Evolutionary conservation across 2,329 filamentous ascomycete genomes (phyloP).

Genomic region (Phialophora expanda): DNA sequence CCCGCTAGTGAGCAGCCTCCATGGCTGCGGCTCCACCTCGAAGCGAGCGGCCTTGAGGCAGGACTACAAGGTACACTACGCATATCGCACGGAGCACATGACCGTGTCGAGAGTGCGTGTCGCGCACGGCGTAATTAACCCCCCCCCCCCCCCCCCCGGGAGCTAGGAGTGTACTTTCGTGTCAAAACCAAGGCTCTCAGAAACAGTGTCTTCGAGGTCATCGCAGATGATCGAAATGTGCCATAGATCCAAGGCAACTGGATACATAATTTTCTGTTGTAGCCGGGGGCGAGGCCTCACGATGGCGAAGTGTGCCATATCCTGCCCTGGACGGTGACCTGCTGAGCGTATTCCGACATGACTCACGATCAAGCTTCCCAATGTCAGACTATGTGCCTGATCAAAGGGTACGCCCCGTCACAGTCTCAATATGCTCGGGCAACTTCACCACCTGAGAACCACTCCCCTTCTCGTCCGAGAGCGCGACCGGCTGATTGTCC

Average conservation of each 20-base stretch:
- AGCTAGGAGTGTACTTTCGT: background rate
- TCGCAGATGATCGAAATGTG: background rate
- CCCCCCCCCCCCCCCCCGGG: too few relatives aligned
- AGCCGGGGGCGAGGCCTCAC: too few relatives aligned
- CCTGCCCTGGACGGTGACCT: background rate
- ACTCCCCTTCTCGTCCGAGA: background rate
- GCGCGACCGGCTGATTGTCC: too few relatives aligned
- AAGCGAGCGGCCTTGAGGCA: background rate
- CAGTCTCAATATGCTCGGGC: too few relatives aligned
- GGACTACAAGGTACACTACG: background rate
- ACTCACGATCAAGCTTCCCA: conserved; percentile 2
- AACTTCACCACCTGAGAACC: background rate
- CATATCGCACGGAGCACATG: background rate
- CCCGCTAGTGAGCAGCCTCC: background rate
- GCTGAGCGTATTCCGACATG: background rate
- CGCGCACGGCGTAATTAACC: too few relatives aligned
- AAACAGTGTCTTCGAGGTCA: background rate
- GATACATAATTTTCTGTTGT: conserved; percentile 2
- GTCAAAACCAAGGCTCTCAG: conserved; percentile 1
- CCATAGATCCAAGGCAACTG: conserved; percentile 3
- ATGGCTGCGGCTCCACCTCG: conserved; percentile 3
- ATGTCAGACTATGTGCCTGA: background rate
- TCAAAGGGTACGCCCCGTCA: too few relatives aligned
- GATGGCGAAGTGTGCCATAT: too few relatives aligned
- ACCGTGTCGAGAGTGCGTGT: conserved; percentile 2